Evolutionary conservation across 352 stramenopile species (phyloP).

Genomic region (Phytophthora ohioensis): DNA sequence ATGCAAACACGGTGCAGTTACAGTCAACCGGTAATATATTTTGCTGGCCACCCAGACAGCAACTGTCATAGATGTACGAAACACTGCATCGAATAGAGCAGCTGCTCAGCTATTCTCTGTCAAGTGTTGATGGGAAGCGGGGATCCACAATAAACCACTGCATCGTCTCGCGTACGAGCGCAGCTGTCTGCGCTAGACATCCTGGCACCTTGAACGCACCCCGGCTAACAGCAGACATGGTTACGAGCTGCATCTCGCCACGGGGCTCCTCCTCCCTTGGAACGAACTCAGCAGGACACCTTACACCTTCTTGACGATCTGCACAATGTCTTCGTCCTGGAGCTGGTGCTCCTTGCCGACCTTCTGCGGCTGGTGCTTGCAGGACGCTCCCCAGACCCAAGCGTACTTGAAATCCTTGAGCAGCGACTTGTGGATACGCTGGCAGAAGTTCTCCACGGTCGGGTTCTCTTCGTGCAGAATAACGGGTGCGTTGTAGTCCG

Average conservation of each 20-base stretch:
- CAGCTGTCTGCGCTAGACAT: slow-evolving; percentile 12
- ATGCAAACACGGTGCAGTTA: background rate
- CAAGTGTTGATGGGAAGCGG: slow-evolving; percentile 10
- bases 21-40: slow-evolving; percentile 32
- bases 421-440: slow-evolving; percentile 93
- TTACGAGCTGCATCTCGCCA: background rate
- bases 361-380: slow-evolving; percentile 99
- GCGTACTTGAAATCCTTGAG: slow-evolving; percentile 94
- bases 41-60: too few species aligned
- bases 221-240: slow-evolving; percentile 2
- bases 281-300: slow-evolving; percentile 3
- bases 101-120: slow-evolving; percentile 1
- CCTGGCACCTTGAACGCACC: background rate
- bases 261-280: background rate
- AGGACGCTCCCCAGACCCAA: slow-evolving; percentile 97
- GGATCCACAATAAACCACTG: slow-evolving; percentile 32
- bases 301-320: slow-evolving; percentile 98
- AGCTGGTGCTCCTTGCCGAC: slow-evolving; percentile 98
- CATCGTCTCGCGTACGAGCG: slow-evolving; percentile 4
- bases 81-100: background rate
- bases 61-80: background rate
- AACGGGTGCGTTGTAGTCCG: slow-evolving; percentile 98
- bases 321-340: slow-evolving; percentile 98
- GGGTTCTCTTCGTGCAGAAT: slow-evolving; percentile 96
- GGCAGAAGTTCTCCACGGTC: slow-evolving; percentile 97